These are phyloP conservation scores for Linum lewisii DNA, from an alignment of 345 rosid genomes.

Conservation along the genomic window DNA sequence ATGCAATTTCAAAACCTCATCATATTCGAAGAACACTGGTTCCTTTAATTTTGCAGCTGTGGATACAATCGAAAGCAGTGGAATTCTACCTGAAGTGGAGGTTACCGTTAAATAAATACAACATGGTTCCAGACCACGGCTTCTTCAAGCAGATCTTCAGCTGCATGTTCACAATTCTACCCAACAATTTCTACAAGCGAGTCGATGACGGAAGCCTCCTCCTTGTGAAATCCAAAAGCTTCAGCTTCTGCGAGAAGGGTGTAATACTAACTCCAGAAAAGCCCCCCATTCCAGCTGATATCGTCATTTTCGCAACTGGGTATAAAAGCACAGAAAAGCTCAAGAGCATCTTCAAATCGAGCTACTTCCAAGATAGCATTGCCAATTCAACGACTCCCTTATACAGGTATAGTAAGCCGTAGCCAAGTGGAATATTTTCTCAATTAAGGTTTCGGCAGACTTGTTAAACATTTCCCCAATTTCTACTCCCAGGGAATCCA, in stretches of 20 bases:
- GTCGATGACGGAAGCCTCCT: conserved; percentile 27
- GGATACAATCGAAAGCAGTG: conserved; percentile 16
- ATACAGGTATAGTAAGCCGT: too few species aligned
- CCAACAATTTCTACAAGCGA: conserved; percentile 20
- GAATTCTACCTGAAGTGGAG: conserved; percentile 22
- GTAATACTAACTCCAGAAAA: conserved; percentile 15
- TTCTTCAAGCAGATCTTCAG: conserved; percentile 18
- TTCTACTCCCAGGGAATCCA: conserved; percentile 31
- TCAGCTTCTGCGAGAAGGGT: conserved; percentile 21
- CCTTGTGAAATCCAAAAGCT: conserved; percentile 15
- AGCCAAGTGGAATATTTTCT: too few species aligned
- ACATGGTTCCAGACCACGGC: conserved; percentile 20
- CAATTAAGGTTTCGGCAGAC: too few species aligned
- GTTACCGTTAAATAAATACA: conserved; percentile 21
- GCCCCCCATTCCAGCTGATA: conserved; percentile 6
- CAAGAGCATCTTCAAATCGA: conserved; percentile 20
- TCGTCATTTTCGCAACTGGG: conserved; percentile 32
- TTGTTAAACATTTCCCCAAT: neutral
- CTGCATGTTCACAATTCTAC: conserved; percentile 17
- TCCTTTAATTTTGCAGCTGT: conserved; percentile 15
- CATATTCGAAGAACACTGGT: too few species aligned
- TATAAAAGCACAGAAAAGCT: conserved; percentile 24
- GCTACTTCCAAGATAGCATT: conserved; percentile 17
- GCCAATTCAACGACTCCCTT: conserved; percentile 22
- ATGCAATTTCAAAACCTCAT: too few species aligned